Evolutionary conservation across 2,329 filamentous ascomycete genomes (phyloP), one percentile per base, ranked within the genome.

Genomic region (Amauroascus niger): DNA sequence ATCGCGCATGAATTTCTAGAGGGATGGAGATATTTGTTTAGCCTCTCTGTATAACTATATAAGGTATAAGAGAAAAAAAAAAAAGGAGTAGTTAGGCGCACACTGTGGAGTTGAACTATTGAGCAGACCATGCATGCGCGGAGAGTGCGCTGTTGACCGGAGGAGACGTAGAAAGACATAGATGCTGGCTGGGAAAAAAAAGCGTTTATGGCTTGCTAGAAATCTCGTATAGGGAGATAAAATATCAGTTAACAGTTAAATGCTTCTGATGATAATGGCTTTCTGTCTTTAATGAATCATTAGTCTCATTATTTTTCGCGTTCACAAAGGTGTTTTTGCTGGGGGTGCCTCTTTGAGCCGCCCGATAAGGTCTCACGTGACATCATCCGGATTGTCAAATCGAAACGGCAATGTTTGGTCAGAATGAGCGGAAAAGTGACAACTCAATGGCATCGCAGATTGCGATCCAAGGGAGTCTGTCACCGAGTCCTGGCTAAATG

Each of bases 111-210:
- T 77, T 91, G 88, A 60, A 97, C 88, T 67, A 97, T 86, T 52
- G 88, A 91, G 81, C 93, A 98, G 62, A 97, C 88, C 89, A 98
- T 96, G 78, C 93, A 98, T 65, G 93, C 93, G 72, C 93, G 90
- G 62, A 95, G 80, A 69, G 87, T 84, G 72, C 90, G 87, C 74
- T 86, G 83, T 72, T 93, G 87, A 67, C 77, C 79, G 6, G 86
- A 79, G 14, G 86, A 74, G 58, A 89, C 84, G 69, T 82, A 89
- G 69, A 82, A 85, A 35, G 53, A 57, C 52, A 54, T 54, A 24
- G 7, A 13, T 7, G 41, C 5, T 13, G 26, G 20, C 20, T 43
- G 2, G 41, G 24, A 13, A 6, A 3, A n/a, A n/a, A 16, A 43
- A 7, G 20, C 11, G 22, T 45, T n/a, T n/a, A n/a, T n/a, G n/a